phyloP scores from a whole-genome alignment of 1,284 basidiomycete species.

The Pisolithus thermaeus region DNA sequence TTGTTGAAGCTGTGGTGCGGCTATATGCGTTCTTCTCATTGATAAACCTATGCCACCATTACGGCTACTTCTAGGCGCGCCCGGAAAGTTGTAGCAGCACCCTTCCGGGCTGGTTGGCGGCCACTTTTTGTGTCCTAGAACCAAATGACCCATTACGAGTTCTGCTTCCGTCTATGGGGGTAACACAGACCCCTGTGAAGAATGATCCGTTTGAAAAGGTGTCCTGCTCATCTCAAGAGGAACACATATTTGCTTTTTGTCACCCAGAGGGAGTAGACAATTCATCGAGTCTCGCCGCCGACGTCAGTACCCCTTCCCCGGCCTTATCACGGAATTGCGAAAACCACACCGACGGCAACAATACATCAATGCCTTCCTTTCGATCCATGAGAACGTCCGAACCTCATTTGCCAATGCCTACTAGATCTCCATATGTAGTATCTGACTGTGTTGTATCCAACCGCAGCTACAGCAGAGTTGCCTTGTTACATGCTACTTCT shows the following conservation, averaged over 20 bases:
- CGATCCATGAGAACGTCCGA: neutral
- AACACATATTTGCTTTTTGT: constrained; percentile 26
- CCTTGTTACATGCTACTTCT: neutral
- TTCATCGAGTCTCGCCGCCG: neutral
- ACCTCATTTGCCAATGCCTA: neutral
- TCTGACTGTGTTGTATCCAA: neutral
- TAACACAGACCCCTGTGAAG: constrained; percentile 1
- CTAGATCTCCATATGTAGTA: neutral
- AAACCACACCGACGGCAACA: neutral
- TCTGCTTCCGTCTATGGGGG: constrained; percentile 28
- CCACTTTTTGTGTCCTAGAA: constrained; percentile 35
- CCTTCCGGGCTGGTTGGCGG: constrained; percentile 43
- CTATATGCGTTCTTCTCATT: constrained; percentile 26
- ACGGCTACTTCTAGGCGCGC: constrained; percentile 12
- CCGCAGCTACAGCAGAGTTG: neutral
- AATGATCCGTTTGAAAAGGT: constrained; percentile 1
- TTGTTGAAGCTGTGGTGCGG: constrained; percentile 22
- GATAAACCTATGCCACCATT: constrained; percentile 4
- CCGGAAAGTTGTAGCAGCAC: constrained; percentile 13
- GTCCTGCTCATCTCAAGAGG: constrained; percentile 10
- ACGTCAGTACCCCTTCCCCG: neutral
- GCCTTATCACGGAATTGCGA: neutral
- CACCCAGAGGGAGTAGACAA: constrained; percentile 12
- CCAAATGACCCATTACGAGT: constrained; percentile 40
- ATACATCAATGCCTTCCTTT: too few species aligned